Evolutionary conservation across 2,329 filamentous ascomycete genomes (phyloP).

Genomic region (Exophiala sp.): DNA sequence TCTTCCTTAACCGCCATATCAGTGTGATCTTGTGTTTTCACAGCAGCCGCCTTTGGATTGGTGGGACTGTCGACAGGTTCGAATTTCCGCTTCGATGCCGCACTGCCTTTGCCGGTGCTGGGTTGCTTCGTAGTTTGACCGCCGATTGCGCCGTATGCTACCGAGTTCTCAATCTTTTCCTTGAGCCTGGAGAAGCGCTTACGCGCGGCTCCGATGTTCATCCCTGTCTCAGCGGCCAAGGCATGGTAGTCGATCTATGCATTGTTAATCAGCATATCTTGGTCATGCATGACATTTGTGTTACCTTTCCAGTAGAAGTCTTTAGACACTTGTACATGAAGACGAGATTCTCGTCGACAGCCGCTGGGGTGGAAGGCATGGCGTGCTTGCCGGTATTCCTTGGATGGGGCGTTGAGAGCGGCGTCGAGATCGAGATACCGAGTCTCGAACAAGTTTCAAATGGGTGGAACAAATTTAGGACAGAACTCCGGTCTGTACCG

Average conservation of each 20-base stretch:
- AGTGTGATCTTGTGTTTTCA: neutral
- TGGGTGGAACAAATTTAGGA: neutral
- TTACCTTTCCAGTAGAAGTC: slow-evolving; percentile 35
- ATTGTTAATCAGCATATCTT: neutral
- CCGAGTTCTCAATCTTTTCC: slow-evolving; percentile 25
- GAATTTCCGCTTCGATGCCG: slow-evolving; percentile 4
- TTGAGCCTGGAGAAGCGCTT: slow-evolving; percentile 38
- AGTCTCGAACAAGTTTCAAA: neutral
- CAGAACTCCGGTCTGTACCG: no score
- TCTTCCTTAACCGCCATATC: neutral
- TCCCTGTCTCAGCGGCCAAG: slow-evolving; percentile 32
- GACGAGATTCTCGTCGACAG: slow-evolving; percentile 37
- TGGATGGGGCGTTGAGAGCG: neutral
- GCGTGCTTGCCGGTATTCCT: neutral
- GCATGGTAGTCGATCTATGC: slow-evolving; percentile 38
- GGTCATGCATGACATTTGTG: neutral
- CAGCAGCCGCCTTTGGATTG: no score
- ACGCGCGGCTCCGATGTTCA: slow-evolving; percentile 37
- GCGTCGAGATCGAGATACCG: neutral
- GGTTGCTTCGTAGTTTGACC: neutral
- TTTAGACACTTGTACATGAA: slow-evolving; percentile 42
- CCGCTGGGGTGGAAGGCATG: slow-evolving; percentile 39
- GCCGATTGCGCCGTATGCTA: neutral
- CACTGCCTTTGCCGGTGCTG: slow-evolving; percentile 2
- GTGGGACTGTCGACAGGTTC: neutral